A percentile compares a stretch with the other conserved stretches of the same genome.
Conservation (phyloP, 352 stramenopile genomes). For the Phytopythium ostracodes region DNA sequence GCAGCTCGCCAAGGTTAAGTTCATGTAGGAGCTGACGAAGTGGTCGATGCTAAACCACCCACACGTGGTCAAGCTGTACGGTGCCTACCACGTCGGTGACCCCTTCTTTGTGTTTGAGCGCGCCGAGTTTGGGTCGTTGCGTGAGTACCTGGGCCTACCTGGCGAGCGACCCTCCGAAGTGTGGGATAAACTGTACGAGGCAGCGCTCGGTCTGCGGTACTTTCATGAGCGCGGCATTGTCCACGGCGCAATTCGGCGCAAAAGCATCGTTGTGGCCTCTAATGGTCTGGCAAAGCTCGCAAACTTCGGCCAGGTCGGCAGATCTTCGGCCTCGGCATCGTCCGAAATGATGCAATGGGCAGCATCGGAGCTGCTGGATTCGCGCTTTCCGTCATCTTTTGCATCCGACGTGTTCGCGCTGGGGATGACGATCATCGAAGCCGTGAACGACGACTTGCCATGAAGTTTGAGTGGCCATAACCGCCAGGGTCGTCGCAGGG, state of each 20-base stretch:
- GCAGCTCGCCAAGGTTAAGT: neutral
- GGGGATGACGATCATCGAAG: conserved; percentile 28
- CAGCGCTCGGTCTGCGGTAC: conserved; percentile 43
- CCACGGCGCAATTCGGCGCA: conserved; percentile 60
- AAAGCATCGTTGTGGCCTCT: conserved; percentile 20
- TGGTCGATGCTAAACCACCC: conserved; percentile 29
- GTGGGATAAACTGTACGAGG: conserved; percentile 21
- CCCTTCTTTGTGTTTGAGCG: conserved; percentile 26
- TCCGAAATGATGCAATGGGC: conserved; percentile 17
- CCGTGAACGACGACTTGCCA: conserved; percentile 18
- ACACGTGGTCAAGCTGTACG: conserved; percentile 29
- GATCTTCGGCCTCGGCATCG: neutral
- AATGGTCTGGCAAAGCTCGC: conserved; percentile 11
- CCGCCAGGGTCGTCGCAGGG: neutral
- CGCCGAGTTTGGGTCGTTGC: neutral
- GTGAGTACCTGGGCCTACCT: conserved; percentile 6
- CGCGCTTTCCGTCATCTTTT: conserved; percentile 7
- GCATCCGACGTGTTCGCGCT: conserved; percentile 24
- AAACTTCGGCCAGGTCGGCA: conserved; percentile 10
- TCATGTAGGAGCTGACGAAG: conserved; percentile 10
- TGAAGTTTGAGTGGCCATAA: conserved; percentile 11
- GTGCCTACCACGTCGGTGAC: conserved; percentile 23
- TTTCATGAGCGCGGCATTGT: conserved; percentile 35
- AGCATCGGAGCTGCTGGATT: conserved; percentile 16
- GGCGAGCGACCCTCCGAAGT: conserved; percentile 3